Conservation (phyloP, 106 monocot species). For the Platanthera guangdongensis region DNA sequence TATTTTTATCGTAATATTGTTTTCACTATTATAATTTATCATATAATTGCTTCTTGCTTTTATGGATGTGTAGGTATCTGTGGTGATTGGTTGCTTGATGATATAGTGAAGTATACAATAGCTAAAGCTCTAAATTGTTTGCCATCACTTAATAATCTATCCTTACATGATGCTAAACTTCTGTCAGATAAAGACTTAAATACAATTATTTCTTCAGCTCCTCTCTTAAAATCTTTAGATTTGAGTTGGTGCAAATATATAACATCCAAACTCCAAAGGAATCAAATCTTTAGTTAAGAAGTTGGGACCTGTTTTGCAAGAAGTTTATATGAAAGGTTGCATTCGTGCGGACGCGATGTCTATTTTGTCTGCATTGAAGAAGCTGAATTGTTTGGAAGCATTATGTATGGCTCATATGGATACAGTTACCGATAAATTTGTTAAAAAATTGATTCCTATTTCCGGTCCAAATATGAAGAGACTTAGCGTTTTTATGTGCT, state of each 20-base stretch:
- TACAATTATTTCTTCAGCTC: too few relatives aligned
- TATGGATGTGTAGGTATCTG: neutral
- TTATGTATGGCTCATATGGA: conserved; percentile 50
- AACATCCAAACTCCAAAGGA: conserved; percentile 53
- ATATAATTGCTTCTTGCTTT: neutral
- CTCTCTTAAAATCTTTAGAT: conserved; percentile 52
- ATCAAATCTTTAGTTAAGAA: conserved; percentile 34
- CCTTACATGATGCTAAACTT: conserved; percentile 58
- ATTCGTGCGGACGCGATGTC: conserved; percentile 43
- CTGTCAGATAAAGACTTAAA: conserved; percentile 74
- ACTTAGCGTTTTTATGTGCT: conserved; percentile 49
- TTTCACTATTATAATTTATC: neutral
- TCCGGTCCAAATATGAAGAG: conserved; percentile 42
- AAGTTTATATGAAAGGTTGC: conserved; percentile 70
- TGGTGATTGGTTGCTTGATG: conserved; percentile 73
- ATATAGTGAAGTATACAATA: conserved; percentile 39
- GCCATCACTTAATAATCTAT: conserved; percentile 51
- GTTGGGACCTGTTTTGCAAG: conserved; percentile 36
- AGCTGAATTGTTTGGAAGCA: conserved; percentile 45
- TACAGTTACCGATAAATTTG: conserved; percentile 49
- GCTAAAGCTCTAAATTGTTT: conserved; percentile 32
- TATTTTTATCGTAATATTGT: neutral
- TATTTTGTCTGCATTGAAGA: conserved; percentile 61
- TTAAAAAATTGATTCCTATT: conserved; percentile 38
- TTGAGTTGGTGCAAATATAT: conserved; percentile 65